Conservation (phyloP, 2,329 filamentous ascomycete genomes). For the Hymenoscyphus occultus region DNA sequence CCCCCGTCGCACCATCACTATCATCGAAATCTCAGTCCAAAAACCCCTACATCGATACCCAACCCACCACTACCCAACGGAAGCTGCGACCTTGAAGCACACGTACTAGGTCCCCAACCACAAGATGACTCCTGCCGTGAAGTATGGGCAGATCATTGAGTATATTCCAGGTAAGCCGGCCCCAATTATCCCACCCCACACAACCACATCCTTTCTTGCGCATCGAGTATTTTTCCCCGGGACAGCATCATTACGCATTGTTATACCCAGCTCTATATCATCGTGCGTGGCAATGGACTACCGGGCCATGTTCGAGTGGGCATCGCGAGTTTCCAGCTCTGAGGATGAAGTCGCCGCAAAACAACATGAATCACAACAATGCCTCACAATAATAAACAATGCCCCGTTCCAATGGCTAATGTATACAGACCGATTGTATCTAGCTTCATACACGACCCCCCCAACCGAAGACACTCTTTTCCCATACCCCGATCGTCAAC, state of each 20-base stretch:
- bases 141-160: slow-evolving; percentile 85
- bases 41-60: slow-evolving; percentile 12
- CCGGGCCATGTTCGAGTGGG: slow-evolving; percentile 27
- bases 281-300: slow-evolving; percentile 17
- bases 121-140: slow-evolving; percentile 46
- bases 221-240: slow-evolving; percentile 3
- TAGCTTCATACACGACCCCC: slow-evolving; percentile 83
- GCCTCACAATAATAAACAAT: slow-evolving; percentile 10
- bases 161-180: slow-evolving; percentile 79
- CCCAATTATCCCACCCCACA: slow-evolving; percentile 16
- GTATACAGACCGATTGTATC: slow-evolving; percentile 80
- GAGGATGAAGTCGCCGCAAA: slow-evolving; percentile 17
- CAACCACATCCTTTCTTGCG: slow-evolving; percentile 8
- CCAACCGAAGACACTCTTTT: slow-evolving; percentile 82
- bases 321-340: slow-evolving; percentile 24
- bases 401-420: slow-evolving; percentile 39
- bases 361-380: slow-evolving; percentile 11
- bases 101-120: slow-evolving; percentile 12
- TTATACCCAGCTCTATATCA: slow-evolving; percentile 13
- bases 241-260: slow-evolving; percentile 27
- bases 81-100: slow-evolving; percentile 19
- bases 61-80: slow-evolving; percentile 15
- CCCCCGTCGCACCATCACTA: slow-evolving; percentile 19
- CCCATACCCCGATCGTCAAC: slow-evolving; percentile 64
- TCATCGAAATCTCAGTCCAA: not conserved